Percentiles rank a stretch among this genome's conserved stretches.
Evolutionary conservation across 2,329 filamentous ascomycete genomes (phyloP).

Genomic region (Xylaria sp.): DNA sequence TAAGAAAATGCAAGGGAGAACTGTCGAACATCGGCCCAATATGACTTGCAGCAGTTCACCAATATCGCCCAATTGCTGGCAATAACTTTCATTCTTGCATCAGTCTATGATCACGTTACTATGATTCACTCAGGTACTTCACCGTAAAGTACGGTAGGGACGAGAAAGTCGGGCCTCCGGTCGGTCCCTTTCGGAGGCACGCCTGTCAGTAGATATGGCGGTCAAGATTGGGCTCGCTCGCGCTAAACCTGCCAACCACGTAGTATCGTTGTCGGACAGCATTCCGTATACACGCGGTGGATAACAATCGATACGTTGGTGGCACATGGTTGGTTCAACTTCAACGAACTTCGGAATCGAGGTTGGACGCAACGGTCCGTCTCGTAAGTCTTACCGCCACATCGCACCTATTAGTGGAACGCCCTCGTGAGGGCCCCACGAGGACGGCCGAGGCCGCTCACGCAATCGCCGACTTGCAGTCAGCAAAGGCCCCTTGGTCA

Average conservation of each 20-base stretch:
- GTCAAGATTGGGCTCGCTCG: constrained; percentile 25
- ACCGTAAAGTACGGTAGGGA: constrained; percentile 3
- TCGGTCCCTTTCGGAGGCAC: constrained; percentile 12
- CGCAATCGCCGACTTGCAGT: constrained; percentile 28
- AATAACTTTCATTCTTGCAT: constrained; percentile 20
- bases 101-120: constrained; percentile 25
- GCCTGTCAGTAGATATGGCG: constrained; percentile 22
- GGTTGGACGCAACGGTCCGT: constrained; percentile 31
- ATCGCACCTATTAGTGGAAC: background rate
- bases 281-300: constrained; percentile 21
- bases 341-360: constrained; percentile 6
- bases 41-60: constrained; percentile 31
- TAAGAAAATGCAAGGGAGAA: background rate
- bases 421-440: background rate
- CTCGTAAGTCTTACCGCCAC: constrained; percentile 32
- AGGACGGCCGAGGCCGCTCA: background rate
- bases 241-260: constrained; percentile 24
- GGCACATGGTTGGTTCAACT: constrained; percentile 24
- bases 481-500: constrained; percentile 29
- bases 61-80: constrained; percentile 1
- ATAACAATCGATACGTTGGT: constrained; percentile 23
- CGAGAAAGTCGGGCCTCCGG: constrained; percentile 2
- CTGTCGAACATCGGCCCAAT: background rate
- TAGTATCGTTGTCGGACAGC: constrained; percentile 9
- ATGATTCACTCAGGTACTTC: background rate